Evolutionary conservation across 768 basidiomycete species (phyloP), one percentile per base, ranked within the genome.

Genomic region (Exidia glandulosa): DNA sequence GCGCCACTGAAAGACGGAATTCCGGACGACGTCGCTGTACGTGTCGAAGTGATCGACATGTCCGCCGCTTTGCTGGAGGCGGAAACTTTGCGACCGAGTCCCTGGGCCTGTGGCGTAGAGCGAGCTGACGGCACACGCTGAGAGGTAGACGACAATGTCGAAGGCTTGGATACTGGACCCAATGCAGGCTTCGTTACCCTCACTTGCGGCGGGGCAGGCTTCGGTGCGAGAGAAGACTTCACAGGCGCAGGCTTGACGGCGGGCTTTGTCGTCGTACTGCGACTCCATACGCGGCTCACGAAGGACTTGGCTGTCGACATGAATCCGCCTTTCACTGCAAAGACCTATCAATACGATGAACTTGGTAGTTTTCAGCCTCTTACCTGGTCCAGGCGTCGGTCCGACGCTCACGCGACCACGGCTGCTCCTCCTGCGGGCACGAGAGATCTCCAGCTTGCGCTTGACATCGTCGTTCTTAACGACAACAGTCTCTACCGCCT

Each of bases 351-450:
- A 19, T 45, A 45, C 41, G 23, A n/a, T n/a, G n/a, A 19, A 45
- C 16, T 19, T 23, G 23, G 19, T 23, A 45, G 41, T 19, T 10
- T 2, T 37, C 36, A 37, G 19, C 10, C 25, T 27, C 50, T 27
- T 6, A 54, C 50, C 50, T 54, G 50, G 50, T 29, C 25, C 50
- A 27, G 50, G 16, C 14, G 1, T 29, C 10, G 50, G 50, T 7
- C 66, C 72, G 7, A 75, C 63, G 64, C 78, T 80, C 29, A 67
- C 64, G 62, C 76, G 66, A 6, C 79, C 84, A 64, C 77, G 78
- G 63, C 87, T 89, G 64, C 88, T 90, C 66, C 86, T 76, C 64
- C 88, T 76, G 67, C 79, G 78, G 12, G 86, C 85, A 62, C 81
- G 84, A 67, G 79, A 87, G 16, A 77, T 73, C 59, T 89, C 86